These are phyloP conservation scores for Xylaria acuta DNA, from an alignment of 495 filamentous ascomycete species.

Conservation along the genomic window DNA sequence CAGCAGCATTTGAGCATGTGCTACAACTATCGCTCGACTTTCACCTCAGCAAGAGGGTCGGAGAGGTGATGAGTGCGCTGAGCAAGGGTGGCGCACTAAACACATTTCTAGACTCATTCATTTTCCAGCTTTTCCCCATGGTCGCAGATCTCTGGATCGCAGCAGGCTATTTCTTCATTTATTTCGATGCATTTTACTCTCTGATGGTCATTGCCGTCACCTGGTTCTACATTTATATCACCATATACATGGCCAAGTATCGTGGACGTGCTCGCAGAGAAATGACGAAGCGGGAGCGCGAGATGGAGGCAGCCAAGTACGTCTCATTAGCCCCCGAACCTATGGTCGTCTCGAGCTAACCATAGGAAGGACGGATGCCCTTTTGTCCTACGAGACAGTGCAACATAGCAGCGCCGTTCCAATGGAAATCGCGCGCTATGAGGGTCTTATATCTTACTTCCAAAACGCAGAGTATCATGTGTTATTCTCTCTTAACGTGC, in stretches of 20 bases:
- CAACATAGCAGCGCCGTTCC: constrained; percentile 74
- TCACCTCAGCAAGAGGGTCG: constrained; percentile 82
- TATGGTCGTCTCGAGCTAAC: constrained; percentile 72
- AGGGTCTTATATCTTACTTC: not conserved
- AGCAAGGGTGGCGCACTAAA: constrained; percentile 86
- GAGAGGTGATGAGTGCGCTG: constrained; percentile 80
- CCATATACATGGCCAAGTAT: constrained; percentile 85
- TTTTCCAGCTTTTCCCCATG: constrained; percentile 83
- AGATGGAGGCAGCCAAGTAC: constrained; percentile 59
- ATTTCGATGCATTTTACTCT: constrained; percentile 79
- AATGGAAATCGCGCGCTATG: constrained; percentile 67
- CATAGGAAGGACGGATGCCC: constrained; percentile 70
- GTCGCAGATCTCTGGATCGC: constrained; percentile 76
- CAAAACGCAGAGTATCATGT: constrained; percentile 6
- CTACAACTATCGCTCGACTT: constrained; percentile 82
- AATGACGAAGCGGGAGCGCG: constrained; percentile 65
- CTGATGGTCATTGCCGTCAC: constrained; percentile 75
- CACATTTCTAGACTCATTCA: constrained; percentile 81
- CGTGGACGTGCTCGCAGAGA: constrained; percentile 75
- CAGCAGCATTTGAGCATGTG: constrained; percentile 58
- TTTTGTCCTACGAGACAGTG: constrained; percentile 73
- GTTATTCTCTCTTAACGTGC: not conserved
- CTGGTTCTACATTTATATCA: constrained; percentile 83
- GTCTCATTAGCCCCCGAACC: constrained; percentile 84
- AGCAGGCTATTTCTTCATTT: constrained; percentile 73